Evolutionary conservation across 2,329 filamentous ascomycete genomes (phyloP).

Genomic region (Cercospora brassicicola): DNA sequence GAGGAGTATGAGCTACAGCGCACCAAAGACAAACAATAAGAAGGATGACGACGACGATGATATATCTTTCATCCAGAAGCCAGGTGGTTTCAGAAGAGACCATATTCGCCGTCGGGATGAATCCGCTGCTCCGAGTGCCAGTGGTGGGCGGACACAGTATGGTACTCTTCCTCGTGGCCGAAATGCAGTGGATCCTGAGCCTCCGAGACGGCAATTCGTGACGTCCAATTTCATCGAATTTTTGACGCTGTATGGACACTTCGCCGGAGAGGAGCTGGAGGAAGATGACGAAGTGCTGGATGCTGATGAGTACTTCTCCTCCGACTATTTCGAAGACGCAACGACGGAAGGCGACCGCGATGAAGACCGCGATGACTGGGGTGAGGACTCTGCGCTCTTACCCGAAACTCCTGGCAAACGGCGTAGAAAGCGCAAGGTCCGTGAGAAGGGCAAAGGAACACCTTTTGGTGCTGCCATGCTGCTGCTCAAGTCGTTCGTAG

Average conservation of each 20-base stretch:
- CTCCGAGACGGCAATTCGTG: slow-evolving; percentile 60
- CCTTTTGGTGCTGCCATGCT: slow-evolving; percentile 78
- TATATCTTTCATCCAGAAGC: slow-evolving; percentile 87
- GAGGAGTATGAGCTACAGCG: slow-evolving; percentile 84
- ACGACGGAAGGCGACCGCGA: slow-evolving; percentile 44
- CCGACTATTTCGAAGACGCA: slow-evolving; percentile 63
- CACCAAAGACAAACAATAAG: slow-evolving; percentile 74
- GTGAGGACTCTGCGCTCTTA: slow-evolving; percentile 82
- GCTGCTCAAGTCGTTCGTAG: slow-evolving; percentile 95
- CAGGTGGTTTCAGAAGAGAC: slow-evolving; percentile 89
- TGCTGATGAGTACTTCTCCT: slow-evolving; percentile 89
- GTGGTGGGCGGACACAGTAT: slow-evolving; percentile 34
- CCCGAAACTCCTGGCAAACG: slow-evolving; percentile 59
- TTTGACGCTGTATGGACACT: slow-evolving; percentile 90
- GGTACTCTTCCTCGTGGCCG: slow-evolving; percentile 19
- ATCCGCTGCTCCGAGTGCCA: slow-evolving; percentile 51
- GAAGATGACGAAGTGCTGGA: slow-evolving; percentile 89
- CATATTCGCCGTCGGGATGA: slow-evolving; percentile 75
- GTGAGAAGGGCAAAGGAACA: slow-evolving; percentile 73
- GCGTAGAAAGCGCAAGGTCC: slow-evolving; percentile 73
- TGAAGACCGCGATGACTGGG: slow-evolving; percentile 70
- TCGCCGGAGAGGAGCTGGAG: slow-evolving; percentile 93
- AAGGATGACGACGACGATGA: slow-evolving; percentile 73
- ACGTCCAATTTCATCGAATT: slow-evolving; percentile 97
- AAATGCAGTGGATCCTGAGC: slow-evolving; percentile 25